Conservation (phyloP, 2,329 filamentous ascomycete genomes). For the Escovopsis weberi region DNA sequence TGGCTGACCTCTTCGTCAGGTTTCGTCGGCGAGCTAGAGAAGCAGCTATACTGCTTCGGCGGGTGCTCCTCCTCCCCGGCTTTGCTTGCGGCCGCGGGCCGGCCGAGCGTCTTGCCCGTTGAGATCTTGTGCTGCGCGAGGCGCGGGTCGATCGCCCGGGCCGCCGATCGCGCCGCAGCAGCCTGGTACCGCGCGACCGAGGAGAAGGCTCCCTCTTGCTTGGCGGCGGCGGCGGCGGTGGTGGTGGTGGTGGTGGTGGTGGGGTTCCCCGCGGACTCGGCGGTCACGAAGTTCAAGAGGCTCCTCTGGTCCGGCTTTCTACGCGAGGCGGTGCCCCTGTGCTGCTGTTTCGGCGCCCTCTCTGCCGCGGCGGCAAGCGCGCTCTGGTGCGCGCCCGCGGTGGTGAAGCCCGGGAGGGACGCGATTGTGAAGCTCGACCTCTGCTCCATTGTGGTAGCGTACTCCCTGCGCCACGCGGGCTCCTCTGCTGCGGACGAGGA, state of each 20-base stretch:
- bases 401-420: slow-evolving; percentile 45
- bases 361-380: slow-evolving; percentile 16
- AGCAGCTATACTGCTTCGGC: slow-evolving; percentile 37
- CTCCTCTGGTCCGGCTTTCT: slow-evolving; percentile 26
- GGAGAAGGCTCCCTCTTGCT: slow-evolving; percentile 6
- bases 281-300: slow-evolving; percentile 26
- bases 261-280: slow-evolving; percentile 7
- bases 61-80: slow-evolving; percentile 13
- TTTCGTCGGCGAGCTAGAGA: slow-evolving; percentile 42
- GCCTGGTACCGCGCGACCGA: slow-evolving; percentile 14
- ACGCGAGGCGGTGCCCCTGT: slow-evolving; percentile 11
- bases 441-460: slow-evolving; percentile 48
- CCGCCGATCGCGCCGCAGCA: slow-evolving; percentile 10
- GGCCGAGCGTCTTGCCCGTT: slow-evolving; percentile 19
- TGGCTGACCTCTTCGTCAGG: slow-evolving; percentile 10
- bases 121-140: slow-evolving; percentile 28
- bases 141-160: slow-evolving; percentile 15
- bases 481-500: slow-evolving; percentile 5
- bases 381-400: slow-evolving; percentile 39
- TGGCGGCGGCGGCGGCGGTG: neutral
- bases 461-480: slow-evolving; percentile 24
- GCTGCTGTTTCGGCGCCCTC: slow-evolving; percentile 9
- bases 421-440: slow-evolving; percentile 44
- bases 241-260: slow-evolving; percentile 3
- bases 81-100: slow-evolving; percentile 15